phyloP scores from a whole-genome alignment of 169 alveolate genomes.

The Plasmodium vinckei region DNA sequence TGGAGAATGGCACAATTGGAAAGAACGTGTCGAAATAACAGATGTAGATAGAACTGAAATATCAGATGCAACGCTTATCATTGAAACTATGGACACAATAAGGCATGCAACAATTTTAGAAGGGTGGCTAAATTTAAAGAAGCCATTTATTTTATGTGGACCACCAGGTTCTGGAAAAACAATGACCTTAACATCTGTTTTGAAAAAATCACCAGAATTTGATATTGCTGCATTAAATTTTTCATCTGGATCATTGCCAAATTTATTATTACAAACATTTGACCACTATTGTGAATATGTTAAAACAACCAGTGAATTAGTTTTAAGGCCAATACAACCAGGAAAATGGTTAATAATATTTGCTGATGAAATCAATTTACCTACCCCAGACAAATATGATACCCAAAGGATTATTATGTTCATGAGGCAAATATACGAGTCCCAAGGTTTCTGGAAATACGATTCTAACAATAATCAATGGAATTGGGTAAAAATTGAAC shows the following conservation, averaged over 20 bases:
- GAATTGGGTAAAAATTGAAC: conserved; percentile 94
- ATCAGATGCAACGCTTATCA: conserved; percentile 95
- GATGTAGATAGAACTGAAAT: conserved; percentile 90
- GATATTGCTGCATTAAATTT: conserved; percentile 97
- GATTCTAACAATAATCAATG: conserved; percentile 86
- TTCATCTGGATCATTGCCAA: conserved; percentile 96
- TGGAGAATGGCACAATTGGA: conserved; percentile 95
- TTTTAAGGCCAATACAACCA: conserved; percentile 94
- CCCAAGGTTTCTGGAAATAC: conserved; percentile 97
- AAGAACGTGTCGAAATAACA: conserved; percentile 92
- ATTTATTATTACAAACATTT: conserved; percentile 93
- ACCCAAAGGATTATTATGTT: conserved; percentile 96
- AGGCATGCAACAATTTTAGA: conserved; percentile 96
- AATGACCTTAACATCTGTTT: conserved; percentile 97
- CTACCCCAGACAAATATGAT: conserved; percentile 97
- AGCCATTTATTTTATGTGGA: conserved; percentile 98
- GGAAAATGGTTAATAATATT: conserved; percentile 97
- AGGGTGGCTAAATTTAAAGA: conserved; percentile 95
- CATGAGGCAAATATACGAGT: conserved; percentile 95
- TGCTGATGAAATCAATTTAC: conserved; percentile 98
- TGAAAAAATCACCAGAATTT: conserved; percentile 93
- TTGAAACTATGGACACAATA: conserved; percentile 97
- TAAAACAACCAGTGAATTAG: conserved; percentile 92
- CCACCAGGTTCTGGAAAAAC: conserved; percentile 99
- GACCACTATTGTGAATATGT: conserved; percentile 97